Evolutionary conservation across 2,329 filamentous ascomycete genomes (phyloP).

Genomic region (Aspergillus candidus): DNA sequence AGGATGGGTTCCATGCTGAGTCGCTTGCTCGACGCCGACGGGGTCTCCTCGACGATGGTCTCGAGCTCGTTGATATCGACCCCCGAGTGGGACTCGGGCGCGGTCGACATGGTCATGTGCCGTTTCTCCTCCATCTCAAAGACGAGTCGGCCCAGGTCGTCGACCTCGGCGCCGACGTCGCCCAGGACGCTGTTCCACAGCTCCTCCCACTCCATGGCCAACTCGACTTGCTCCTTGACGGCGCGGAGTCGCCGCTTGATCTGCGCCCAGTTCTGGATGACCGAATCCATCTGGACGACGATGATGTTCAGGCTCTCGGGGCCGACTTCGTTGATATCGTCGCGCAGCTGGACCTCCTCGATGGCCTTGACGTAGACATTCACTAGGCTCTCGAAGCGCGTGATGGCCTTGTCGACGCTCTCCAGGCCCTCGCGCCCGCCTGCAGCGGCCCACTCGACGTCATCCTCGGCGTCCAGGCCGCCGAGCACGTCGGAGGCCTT

Average conservation of each 20-base stretch:
- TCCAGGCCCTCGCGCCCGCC: slow-evolving; percentile 58
- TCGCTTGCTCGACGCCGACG: slow-evolving; percentile 55
- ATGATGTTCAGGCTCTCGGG: slow-evolving; percentile 65
- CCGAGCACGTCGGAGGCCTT: slow-evolving; percentile 86
- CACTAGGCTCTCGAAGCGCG: slow-evolving; percentile 79
- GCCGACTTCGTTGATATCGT: slow-evolving; percentile 67
- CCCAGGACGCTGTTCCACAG: slow-evolving; percentile 90
- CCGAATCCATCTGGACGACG: slow-evolving; percentile 82
- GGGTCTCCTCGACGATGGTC: slow-evolving; percentile 85
- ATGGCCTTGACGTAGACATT: slow-evolving; percentile 93
- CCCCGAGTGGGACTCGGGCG: slow-evolving; percentile 47
- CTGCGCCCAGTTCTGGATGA: slow-evolving; percentile 75
- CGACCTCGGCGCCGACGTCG: slow-evolving; percentile 85
- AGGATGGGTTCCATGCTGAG: slow-evolving; percentile 61
- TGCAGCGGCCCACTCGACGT: slow-evolving; percentile 92
- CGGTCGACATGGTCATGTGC: slow-evolving; percentile 66
- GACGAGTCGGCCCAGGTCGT: slow-evolving; percentile 70
- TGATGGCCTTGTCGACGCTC: slow-evolving; percentile 63
- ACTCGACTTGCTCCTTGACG: slow-evolving; percentile 85
- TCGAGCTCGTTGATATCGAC: slow-evolving; percentile 83
- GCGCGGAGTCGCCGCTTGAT: slow-evolving; percentile 71
- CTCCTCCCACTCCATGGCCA: slow-evolving; percentile 99
- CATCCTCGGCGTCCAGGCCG: slow-evolving; percentile 88
- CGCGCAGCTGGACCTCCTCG: slow-evolving; percentile 74
- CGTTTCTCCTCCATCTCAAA: slow-evolving; percentile 98